phyloP scores from a whole-genome alignment of 2,329 filamentous ascomycete species.

The Fusarium luffae region DNA sequence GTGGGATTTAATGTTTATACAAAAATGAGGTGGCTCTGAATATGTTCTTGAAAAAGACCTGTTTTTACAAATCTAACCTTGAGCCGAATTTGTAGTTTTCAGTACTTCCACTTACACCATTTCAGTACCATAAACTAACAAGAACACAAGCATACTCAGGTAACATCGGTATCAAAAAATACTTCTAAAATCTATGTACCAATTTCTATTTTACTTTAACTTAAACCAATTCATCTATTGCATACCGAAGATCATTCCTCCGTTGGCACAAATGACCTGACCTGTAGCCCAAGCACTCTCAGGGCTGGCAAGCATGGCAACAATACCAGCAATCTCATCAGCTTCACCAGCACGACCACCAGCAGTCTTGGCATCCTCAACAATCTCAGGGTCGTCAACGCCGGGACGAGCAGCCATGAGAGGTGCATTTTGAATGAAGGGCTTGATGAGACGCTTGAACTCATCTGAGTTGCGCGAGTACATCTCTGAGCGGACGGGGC shows the following conservation, averaged over 20 bases:
- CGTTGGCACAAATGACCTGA: slow-evolving; percentile 46
- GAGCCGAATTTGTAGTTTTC: background rate
- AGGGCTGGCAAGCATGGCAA: slow-evolving; percentile 43
- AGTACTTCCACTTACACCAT: background rate
- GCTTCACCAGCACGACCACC: slow-evolving; percentile 45
- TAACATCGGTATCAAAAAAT: slow-evolving; percentile 16
- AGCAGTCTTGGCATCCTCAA: slow-evolving; percentile 44
- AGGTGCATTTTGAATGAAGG: slow-evolving; percentile 46
- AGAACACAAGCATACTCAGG: background rate
- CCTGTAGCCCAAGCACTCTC: slow-evolving; percentile 46
- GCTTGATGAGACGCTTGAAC: slow-evolving; percentile 46
- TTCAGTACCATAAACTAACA: background rate
- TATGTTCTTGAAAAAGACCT: background rate
- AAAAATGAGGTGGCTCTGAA: no score
- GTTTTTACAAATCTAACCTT: background rate
- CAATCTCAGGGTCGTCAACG: slow-evolving; percentile 40
- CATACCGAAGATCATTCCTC: slow-evolving; percentile 46
- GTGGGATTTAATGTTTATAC: background rate
- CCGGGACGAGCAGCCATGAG: slow-evolving; percentile 43
- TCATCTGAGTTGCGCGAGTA: slow-evolving; percentile 52
- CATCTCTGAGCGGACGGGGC: slow-evolving; percentile 63
- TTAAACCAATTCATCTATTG: slow-evolving; percentile 30
- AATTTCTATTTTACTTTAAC: slow-evolving; percentile 16
- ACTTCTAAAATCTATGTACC: slow-evolving; percentile 21
- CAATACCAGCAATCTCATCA: slow-evolving; percentile 42